Evolutionary conservation across 2,329 filamentous ascomycete species (phyloP).

Genomic region (Sporothrix inflata): DNA sequence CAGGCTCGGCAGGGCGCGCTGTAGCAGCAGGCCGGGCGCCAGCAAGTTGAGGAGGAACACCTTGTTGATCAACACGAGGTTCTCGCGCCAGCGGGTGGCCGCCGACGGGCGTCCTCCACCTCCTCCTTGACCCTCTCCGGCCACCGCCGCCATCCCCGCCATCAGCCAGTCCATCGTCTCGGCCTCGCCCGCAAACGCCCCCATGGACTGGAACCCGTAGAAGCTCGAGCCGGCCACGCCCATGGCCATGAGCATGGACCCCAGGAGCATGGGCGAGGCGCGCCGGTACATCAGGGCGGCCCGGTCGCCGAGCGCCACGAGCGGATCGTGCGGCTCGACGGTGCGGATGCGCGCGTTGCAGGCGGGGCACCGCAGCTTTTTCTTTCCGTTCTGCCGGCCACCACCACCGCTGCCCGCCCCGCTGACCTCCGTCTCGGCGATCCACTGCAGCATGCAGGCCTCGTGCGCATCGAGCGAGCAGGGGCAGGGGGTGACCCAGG

Average conservation of each 20-base stretch:
- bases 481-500: constrained; percentile 86
- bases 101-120: too few relatives aligned
- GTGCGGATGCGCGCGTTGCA: constrained; percentile 83
- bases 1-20: constrained; percentile 49
- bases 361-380: constrained; percentile 79
- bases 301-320: constrained; percentile 68
- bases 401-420: constrained; percentile 47
- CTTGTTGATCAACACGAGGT: constrained; percentile 31
- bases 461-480: constrained; percentile 93
- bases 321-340: constrained; percentile 70
- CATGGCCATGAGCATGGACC: constrained; percentile 59
- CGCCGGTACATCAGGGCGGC: constrained; percentile 60
- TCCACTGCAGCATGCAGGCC: constrained; percentile 86
- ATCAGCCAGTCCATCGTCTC: constrained; percentile 48
- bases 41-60: constrained; percentile 48
- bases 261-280: constrained; percentile 65
- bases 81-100: constrained; percentile 22
- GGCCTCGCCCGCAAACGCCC: constrained; percentile 56
- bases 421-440: constrained; percentile 79
- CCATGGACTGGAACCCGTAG: constrained; percentile 57
- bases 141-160: background rate
- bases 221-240: constrained; percentile 56
- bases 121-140: background rate
- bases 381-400: constrained; percentile 42
- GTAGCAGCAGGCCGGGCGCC: constrained; percentile 51